A percentile compares a stretch with the other conserved stretches of the same genome.
Evolutionary conservation across 2,329 filamentous ascomycete species (phyloP).

Genomic region (Knufia petricola): DNA sequence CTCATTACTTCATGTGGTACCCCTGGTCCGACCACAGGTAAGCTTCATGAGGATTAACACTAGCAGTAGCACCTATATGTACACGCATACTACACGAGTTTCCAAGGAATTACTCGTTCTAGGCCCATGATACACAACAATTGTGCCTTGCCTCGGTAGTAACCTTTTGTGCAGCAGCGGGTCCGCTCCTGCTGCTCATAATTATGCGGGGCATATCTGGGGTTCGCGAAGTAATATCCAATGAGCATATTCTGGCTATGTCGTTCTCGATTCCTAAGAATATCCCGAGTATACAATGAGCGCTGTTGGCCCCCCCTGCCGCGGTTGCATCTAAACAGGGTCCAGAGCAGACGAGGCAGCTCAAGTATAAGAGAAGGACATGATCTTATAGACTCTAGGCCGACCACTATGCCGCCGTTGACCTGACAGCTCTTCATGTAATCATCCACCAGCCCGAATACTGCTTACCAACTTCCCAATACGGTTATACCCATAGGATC

Average conservation of each 20-base stretch:
- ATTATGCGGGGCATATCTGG: neutral
- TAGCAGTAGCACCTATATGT: neutral
- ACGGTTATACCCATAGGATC: no score
- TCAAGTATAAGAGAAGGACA: no score
- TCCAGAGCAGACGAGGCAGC: no score
- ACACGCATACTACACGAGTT: neutral
- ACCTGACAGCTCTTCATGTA: no score
- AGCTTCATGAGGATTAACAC: no score
- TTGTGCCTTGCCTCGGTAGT: conserved; percentile 12
- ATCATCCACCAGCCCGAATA: no score
- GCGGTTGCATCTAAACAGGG: neutral
- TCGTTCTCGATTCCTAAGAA: neutral
- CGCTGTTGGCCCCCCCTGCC: neutral
- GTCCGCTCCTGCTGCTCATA: conserved; percentile 12
- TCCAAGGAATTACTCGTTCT: neutral
- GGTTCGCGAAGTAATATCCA: neutral
- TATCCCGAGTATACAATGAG: neutral
- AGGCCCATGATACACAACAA: neutral
- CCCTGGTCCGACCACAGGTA: no score
- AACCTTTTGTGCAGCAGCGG: conserved; percentile 17
- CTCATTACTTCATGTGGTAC: no score
- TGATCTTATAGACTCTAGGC: no score
- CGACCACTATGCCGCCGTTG: no score
- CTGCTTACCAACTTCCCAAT: no score
- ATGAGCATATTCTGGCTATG: neutral